Percentiles rank a stretch among this genome's conserved stretches.
Conservation (phyloP, 495 filamentous ascomycete species). For the Lentithecium fluviatile region DNA sequence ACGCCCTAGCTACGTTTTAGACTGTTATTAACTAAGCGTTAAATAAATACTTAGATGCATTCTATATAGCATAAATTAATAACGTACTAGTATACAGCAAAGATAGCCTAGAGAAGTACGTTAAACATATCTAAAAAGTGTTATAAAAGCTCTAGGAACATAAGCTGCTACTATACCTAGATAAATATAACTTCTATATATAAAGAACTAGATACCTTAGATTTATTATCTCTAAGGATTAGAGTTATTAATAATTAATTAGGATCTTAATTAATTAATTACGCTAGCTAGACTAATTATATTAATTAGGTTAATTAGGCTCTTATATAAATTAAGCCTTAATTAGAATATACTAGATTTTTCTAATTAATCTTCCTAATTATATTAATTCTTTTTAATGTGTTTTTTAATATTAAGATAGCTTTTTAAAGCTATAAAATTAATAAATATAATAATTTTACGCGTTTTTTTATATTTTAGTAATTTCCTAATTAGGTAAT, state of each 20-base stretch:
- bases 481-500: too few relatives aligned
- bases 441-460: too few relatives aligned
- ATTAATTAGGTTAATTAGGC: too few relatives aligned
- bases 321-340: too few relatives aligned
- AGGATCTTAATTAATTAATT: not conserved
- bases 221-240: not conserved
- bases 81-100: constrained; percentile 22
- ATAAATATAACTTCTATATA: not conserved
- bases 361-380: too few relatives aligned
- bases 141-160: not conserved
- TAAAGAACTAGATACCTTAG: not conserved
- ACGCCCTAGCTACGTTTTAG: constrained; percentile 7
- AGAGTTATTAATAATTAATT: not conserved
- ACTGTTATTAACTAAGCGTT: constrained; percentile 15
- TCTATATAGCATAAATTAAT: constrained; percentile 27
- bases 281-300: too few relatives aligned
- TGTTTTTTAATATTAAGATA: too few relatives aligned
- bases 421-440: too few relatives aligned
- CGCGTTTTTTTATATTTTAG: too few relatives aligned
- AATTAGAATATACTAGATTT: too few relatives aligned
- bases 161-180: not conserved
- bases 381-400: too few relatives aligned
- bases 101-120: constrained; percentile 12
- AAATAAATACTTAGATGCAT: constrained; percentile 7
- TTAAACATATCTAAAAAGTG: not conserved